Base-by-base conservation (phyloP, 2,329 filamentous ascomycete genomes). In the Chaetomiaceae sp. region DNA sequence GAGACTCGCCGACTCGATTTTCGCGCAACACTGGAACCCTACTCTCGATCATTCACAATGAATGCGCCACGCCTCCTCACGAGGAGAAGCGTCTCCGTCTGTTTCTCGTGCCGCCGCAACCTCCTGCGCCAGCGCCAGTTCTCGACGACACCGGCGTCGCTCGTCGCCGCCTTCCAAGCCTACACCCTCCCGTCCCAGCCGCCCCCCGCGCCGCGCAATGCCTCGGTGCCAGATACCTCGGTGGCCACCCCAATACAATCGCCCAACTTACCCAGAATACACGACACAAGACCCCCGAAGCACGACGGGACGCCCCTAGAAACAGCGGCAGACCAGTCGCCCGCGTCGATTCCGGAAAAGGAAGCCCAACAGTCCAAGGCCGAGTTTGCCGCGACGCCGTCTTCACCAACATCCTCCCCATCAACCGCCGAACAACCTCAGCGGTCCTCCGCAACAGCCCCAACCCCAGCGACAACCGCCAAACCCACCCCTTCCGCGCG, bases 281-380 rank as follows among this genome's bases (percentile, higher is more conserved):
- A 79, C 66, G 77, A 81, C 67, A 80, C 78, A 9, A 68, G 76
- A n/a, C 74, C 75, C 17, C 75, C 74, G 8, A 64, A 61, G 62
- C 54, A 64, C 54, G 54, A 59, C 43, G 39, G 45, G 12, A 37
- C 47, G 47, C 36, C 33, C 3, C 23, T 44, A 22, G 49, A 33
- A 22, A 17, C 44, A 7, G 19, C 52, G 6, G 22, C 49, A 7
- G 19, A 46, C 45, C 64, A 67, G 22, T 62, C 71, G 2, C 71
- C 68, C n/a, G 64, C 76, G 25, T 76, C 76, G 55, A 61, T 84
- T 20, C 71, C 76, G 23, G 87, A 91, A 67, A 69, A 71, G 42
- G 84, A 88, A 66, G 82, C 84, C 1, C 87, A 91, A 66, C 85
- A 83, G 66, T 73, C 82, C 31, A 83, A 82, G 64, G 72, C 80